Percentiles rank a stretch among this genome's conserved stretches.
These are phyloP conservation scores for Cucurbita maxima DNA, from an alignment of 306 rosid genomes.

Conservation along the genomic window DNA sequence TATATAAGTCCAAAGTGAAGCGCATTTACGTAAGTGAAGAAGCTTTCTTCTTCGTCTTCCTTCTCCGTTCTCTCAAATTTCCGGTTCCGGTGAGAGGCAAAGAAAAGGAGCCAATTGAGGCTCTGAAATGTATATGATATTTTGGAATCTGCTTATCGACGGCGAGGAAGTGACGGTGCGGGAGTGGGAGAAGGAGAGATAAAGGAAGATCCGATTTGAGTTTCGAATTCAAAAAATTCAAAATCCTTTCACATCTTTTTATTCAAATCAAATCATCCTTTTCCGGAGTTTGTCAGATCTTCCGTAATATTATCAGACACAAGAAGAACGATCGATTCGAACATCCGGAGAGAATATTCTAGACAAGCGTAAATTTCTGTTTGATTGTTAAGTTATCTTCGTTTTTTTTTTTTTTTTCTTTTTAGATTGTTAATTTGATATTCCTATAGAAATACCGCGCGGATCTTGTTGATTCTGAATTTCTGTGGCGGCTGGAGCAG, in stretches of 20 bases:
- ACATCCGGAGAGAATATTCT: constrained; percentile 1
- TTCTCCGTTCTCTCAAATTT: background rate
- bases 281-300: background rate
- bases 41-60: background rate
- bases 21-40: background rate
- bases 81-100: too few species aligned
- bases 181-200: constrained; percentile 56
- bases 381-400: background rate
- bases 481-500: background rate
- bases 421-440: background rate
- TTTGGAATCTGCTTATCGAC: constrained; percentile 13
- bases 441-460: background rate
- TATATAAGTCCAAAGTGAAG: background rate
- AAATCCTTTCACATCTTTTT: background rate
- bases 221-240: background rate
- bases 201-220: background rate
- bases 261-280: background rate
- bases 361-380: background rate
- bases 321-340: background rate
- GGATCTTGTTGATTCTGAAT: background rate
- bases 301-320: background rate
- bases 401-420: background rate
- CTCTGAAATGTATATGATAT: constrained; percentile 29
- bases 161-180: constrained; percentile 29
- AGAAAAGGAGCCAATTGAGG: constrained; percentile 12